These are phyloP conservation scores for Bryoglossum gracile DNA, from an alignment of 495 filamentous ascomycete species.

Conservation along the genomic window DNA sequence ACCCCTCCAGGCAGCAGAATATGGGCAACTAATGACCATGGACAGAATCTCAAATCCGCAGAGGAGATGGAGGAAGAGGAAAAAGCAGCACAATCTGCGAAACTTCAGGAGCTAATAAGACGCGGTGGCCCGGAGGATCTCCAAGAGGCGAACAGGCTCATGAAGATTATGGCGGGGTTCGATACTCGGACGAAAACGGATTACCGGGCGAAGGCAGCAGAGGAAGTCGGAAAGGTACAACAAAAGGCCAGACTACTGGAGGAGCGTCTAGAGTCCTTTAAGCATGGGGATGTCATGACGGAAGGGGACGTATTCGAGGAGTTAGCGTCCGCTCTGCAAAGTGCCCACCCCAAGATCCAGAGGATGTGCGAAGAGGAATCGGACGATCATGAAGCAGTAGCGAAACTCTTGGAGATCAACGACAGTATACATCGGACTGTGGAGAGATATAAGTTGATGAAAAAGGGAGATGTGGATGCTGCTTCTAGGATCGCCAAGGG, in stretches of 20 bases:
- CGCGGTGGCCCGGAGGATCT: slow-evolving; percentile 85
- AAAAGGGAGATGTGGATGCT: slow-evolving; percentile 84
- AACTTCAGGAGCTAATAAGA: slow-evolving; percentile 93
- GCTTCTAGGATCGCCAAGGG: slow-evolving; percentile 80
- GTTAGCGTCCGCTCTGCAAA: slow-evolving; percentile 83
- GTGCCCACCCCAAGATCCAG: slow-evolving; percentile 95
- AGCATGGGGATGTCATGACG: slow-evolving; percentile 71
- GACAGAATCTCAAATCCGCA: slow-evolving; percentile 84
- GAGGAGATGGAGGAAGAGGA: slow-evolving; percentile 99
- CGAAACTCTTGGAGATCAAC: slow-evolving; percentile 93
- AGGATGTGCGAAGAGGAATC: slow-evolving; percentile 99
- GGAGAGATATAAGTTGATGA: slow-evolving; percentile 87
- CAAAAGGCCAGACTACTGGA: slow-evolving; percentile 87
- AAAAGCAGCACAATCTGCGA: slow-evolving; percentile 86
- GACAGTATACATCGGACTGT: slow-evolving; percentile 97
- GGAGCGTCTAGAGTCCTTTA: slow-evolving; percentile 81
- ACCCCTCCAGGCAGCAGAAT: background rate
- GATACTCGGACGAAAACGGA: slow-evolving; percentile 93
- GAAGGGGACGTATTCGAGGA: slow-evolving; percentile 97
- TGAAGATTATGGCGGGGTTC: slow-evolving; percentile 99
- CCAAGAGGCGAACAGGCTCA: slow-evolving; percentile 90
- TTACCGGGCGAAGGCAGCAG: slow-evolving; percentile 93
- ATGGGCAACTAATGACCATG: slow-evolving; percentile 28
- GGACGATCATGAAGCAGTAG: slow-evolving; percentile 90
- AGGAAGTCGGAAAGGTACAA: slow-evolving; percentile 88